Evolutionary conservation across 352 stramenopile genomes (phyloP), one percentile per base, ranked within the genome.

Genomic region (Blastocystis sp.): DNA sequence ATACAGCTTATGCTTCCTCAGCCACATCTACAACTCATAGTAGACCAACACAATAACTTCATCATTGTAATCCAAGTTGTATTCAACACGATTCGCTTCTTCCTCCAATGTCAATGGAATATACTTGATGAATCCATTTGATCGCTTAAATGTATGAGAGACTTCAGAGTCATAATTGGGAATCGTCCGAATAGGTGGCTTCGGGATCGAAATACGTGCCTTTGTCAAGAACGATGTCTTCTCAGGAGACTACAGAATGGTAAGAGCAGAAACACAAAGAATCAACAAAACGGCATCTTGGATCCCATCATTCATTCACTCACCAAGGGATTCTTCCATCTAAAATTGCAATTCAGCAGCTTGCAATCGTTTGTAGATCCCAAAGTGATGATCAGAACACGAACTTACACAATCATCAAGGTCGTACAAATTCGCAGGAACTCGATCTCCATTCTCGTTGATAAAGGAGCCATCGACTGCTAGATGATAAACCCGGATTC

Each of bases 41-140:
- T 9, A 5, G 16, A 35, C 6, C 9, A n/a, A 4, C 14, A 16
- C 11, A 78, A 14, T 24, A 37, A 88, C 86, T 35, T 89, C 86
- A 52, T 89, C 88, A 7, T 89, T 66, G n/a, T 63, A 24, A 27
- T 89, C 78, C 16, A 89, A 37, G 24, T 89, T 81, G 78, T 89
- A 89, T 52, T 89, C 88, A 0, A 85, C 71, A 7, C 24, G 27
- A 27, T 65, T 63, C 32, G 16, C 27, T 27, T 58, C 83, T 27
- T 67, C 39, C n/a, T 88, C 81, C 37, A 65, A 6, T 7, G 59
- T 73, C 78, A 69, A 14, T 56, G 83, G 65, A 29, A 87, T 87
- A 54, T 88, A 61, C 32, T 61, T 78, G 39, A 88, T 88, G 37
- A 69, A 88, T 19, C 37, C 46, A 39, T 56, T 59, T 16, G 83